phyloP scores from a whole-genome alignment of 2,329 filamentous ascomycete genomes.

The Trichoderma atroviride region DNA sequence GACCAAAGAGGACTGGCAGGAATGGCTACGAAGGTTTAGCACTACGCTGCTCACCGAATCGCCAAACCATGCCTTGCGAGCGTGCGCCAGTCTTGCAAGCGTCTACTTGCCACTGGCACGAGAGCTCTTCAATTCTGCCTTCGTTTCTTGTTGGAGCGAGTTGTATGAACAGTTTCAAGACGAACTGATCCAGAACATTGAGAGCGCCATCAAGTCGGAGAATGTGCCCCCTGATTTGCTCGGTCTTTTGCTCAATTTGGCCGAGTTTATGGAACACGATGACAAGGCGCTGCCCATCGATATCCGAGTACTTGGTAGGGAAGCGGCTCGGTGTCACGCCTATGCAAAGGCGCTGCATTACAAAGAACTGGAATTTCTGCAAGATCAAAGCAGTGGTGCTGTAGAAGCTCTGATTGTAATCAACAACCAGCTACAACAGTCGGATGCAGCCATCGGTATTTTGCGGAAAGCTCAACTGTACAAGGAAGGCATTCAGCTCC shows the following conservation, averaged over 20 bases:
- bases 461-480: constrained; percentile 94
- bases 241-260: constrained; percentile 90
- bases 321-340: constrained; percentile 94
- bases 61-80: constrained; percentile 90
- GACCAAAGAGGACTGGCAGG: constrained; percentile 98
- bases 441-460: constrained; percentile 97
- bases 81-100: constrained; percentile 87
- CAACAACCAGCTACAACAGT: constrained; percentile 98
- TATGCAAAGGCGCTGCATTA: constrained; percentile 98
- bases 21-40: constrained; percentile 97
- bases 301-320: constrained; percentile 89
- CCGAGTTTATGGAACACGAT: constrained; percentile 99
- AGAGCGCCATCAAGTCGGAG: constrained; percentile 90
- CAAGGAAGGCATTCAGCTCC: constrained; percentile 86
- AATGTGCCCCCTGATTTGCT: constrained; percentile 96
- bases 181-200: constrained; percentile 92
- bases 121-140: constrained; percentile 97
- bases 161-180: constrained; percentile 97
- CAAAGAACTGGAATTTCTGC: constrained; percentile 97
- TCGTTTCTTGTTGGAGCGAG: constrained; percentile 98
- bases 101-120: constrained; percentile 89
- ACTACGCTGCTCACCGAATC: constrained; percentile 94
- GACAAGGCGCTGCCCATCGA: constrained; percentile 98
- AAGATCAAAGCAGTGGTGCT: constrained; percentile 92
- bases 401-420: constrained; percentile 98